Evolutionary conservation across 1,284 basidiomycete genomes (phyloP).

Genomic region (Ustilago vetiveriae): DNA sequence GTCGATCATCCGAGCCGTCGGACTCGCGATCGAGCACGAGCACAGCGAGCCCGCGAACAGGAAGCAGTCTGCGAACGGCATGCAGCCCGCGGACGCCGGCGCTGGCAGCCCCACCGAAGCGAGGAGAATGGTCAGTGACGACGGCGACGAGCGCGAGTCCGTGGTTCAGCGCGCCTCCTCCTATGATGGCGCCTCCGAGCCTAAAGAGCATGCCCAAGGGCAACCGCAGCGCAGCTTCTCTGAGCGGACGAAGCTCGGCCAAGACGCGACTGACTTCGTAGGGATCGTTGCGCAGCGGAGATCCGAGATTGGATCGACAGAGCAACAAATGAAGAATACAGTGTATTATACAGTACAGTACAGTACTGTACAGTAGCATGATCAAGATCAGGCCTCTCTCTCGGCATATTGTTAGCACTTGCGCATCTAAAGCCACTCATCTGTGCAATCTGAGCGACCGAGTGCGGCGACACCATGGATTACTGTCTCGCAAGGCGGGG

Average conservation of each 20-base stretch:
- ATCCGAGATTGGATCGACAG: neutral
- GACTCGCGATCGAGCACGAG: constrained; percentile 37
- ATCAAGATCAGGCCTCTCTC: too few relatives aligned
- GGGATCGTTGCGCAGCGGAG: neutral
- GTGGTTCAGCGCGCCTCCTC: constrained; percentile 49
- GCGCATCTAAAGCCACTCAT: too few relatives aligned
- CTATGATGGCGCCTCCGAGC: constrained; percentile 18
- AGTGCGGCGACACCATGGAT: too few relatives aligned
- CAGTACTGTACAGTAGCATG: too few relatives aligned
- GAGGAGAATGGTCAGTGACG: constrained; percentile 43
- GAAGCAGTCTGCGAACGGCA: constrained; percentile 28
- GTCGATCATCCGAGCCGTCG: constrained; percentile 19
- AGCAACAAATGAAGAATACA: too few relatives aligned
- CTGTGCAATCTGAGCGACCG: too few relatives aligned
- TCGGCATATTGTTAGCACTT: too few relatives aligned
- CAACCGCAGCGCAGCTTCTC: constrained; percentile 26
- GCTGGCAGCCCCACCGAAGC: constrained; percentile 16
- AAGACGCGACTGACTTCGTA: constrained; percentile 28
- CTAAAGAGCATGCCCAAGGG: constrained; percentile 24
- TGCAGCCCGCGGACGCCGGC: constrained; percentile 28
- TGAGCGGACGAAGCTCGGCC: constrained; percentile 32
- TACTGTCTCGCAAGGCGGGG: too few relatives aligned
- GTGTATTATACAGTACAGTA: too few relatives aligned
- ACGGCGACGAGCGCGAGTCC: constrained; percentile 39
- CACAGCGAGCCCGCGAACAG: constrained; percentile 41